These are phyloP conservation scores for Omphalotus guepiniiformis DNA, from an alignment of 768 basidiomycete genomes.

Conservation along the genomic window DNA sequence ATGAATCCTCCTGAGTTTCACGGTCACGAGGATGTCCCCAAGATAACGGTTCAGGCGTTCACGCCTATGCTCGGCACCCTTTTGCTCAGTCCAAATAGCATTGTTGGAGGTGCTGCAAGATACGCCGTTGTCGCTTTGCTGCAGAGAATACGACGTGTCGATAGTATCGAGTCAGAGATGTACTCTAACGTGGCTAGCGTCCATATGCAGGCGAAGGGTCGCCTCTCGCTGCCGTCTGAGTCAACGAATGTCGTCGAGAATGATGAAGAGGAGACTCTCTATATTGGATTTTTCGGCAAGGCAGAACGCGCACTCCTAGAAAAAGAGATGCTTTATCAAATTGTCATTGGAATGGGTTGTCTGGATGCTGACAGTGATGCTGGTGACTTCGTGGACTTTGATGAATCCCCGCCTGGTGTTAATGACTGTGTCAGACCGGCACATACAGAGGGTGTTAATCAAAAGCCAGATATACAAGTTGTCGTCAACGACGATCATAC, in stretches of 20 bases:
- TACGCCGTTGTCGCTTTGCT: slow-evolving; percentile 77
- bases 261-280: slow-evolving; percentile 33
- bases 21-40: slow-evolving; percentile 31
- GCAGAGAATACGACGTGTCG: slow-evolving; percentile 60
- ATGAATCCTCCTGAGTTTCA: slow-evolving; percentile 6
- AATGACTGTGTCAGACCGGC: neutral
- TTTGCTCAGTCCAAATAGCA: slow-evolving; percentile 73
- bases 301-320: slow-evolving; percentile 65
- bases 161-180: slow-evolving; percentile 35
- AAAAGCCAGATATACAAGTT: neutral
- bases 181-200: slow-evolving; percentile 11
- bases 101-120: slow-evolving; percentile 70
- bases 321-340: slow-evolving; percentile 77
- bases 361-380: slow-evolving; percentile 41
- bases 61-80: slow-evolving; percentile 89
- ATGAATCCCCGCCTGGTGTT: too few relatives aligned
- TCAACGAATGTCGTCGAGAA: slow-evolving; percentile 12
- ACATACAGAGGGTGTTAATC: neutral
- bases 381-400: neutral
- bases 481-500: neutral
- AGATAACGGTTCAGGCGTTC: slow-evolving; percentile 80
- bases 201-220: slow-evolving; percentile 9
- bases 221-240: neutral
- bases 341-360: slow-evolving; percentile 86
- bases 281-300: slow-evolving; percentile 45